Conservation (phyloP, 495 filamentous ascomycete genomes). For the Lophiotrema nucula region DNA sequence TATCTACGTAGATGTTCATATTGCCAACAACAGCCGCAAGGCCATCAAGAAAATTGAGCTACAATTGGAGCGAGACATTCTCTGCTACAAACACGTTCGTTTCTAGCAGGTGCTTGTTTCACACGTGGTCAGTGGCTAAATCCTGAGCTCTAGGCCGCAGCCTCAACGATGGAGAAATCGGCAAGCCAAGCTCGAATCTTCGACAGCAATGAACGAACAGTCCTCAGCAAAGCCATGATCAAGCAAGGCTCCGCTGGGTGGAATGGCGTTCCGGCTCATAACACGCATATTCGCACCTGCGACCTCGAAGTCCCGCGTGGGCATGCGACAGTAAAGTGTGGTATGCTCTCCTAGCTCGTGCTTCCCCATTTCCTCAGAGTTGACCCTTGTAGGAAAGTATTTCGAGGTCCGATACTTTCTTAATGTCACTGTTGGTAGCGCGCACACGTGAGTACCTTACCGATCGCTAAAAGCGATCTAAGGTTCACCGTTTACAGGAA, state of each 20-base stretch:
- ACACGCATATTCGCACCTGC: constrained; percentile 52
- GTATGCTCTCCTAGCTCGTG: constrained; percentile 31
- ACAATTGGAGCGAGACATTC: constrained; percentile 47
- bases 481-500: constrained; percentile 38
- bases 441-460: constrained; percentile 43
- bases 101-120: not conserved
- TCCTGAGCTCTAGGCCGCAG: constrained; percentile 42
- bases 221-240: constrained; percentile 42
- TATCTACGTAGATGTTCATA: constrained; percentile 55
- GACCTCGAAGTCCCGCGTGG: constrained; percentile 53
- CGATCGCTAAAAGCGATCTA: not conserved
- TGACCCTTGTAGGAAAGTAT: constrained; percentile 41
- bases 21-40: constrained; percentile 50
- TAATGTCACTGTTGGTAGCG: constrained; percentile 46
- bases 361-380: constrained; percentile 10
- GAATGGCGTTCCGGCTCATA: constrained; percentile 47
- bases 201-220: constrained; percentile 49
- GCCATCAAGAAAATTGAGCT: constrained; percentile 51
- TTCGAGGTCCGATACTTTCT: constrained; percentile 57
- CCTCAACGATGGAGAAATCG: constrained; percentile 48
- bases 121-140: constrained; percentile 9
- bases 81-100: constrained; percentile 51
- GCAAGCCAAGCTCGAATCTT: constrained; percentile 53
- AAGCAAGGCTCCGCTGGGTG: constrained; percentile 46
- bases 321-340: constrained; percentile 50